A percentile compares a stretch with the other conserved stretches of the same genome.
phyloP scores from a whole-genome alignment of 2,329 filamentous ascomycete species.

The Curvularia spicifera region DNA sequence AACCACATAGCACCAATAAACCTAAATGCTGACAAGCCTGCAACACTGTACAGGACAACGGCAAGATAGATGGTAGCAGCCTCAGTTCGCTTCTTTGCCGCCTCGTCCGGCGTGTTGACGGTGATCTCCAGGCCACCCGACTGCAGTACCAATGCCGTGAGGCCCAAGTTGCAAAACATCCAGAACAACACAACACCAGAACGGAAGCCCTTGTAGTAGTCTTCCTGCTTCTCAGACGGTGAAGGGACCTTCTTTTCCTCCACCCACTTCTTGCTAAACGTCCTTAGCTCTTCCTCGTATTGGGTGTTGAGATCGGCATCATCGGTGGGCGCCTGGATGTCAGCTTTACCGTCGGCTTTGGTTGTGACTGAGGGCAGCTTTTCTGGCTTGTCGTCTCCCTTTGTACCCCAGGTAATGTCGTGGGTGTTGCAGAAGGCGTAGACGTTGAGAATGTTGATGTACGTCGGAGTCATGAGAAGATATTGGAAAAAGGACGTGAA shows the following conservation, averaged over 20 bases:
- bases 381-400: constrained; percentile 94
- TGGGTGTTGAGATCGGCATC: constrained; percentile 94
- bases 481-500: constrained; percentile 94
- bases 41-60: constrained; percentile 88
- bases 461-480: constrained; percentile 90
- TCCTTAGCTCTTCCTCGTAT: constrained; percentile 82
- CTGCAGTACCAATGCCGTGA: constrained; percentile 84
- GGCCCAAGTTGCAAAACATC: constrained; percentile 95
- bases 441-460: constrained; percentile 98
- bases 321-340: constrained; percentile 83
- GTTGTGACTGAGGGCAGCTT: constrained; percentile 87
- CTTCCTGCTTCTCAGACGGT: constrained; percentile 83
- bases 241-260: constrained; percentile 70
- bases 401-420: constrained; percentile 97
- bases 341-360: constrained; percentile 94
- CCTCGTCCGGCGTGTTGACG: constrained; percentile 47
- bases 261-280: constrained; percentile 76
- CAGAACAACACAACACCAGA: constrained; percentile 90
- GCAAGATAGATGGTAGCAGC: constrained; percentile 83
- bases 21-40: constrained; percentile 80
- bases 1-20: constrained; percentile 92
- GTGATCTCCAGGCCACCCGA: constrained; percentile 76
- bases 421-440: constrained; percentile 99
- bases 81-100: constrained; percentile 55
- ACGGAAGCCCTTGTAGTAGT: constrained; percentile 97